Evolutionary conservation across 164 flowering plant species (phyloP), one percentile per base, ranked within the genome.

Genomic region (Stephania yunnanensis): DNA sequence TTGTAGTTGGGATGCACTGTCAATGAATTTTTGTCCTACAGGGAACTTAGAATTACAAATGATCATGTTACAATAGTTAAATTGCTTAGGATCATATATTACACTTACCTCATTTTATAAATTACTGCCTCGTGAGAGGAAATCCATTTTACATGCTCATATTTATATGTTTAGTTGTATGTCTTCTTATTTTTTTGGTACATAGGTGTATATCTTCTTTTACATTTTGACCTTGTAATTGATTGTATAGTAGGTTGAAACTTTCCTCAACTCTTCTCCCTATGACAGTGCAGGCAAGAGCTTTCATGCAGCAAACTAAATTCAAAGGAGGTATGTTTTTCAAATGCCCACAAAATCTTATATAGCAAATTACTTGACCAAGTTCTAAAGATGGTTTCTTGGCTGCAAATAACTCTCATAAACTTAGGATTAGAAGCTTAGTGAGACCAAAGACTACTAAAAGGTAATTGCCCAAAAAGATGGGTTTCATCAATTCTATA

Each of bases 311-410:
- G 84, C 99, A 95, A 78, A 90, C 95, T 71, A 89, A 90, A 73
- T 95, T 93, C 74, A 75, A 85, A 87, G 99, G 99, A 89, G 98
- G 98, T 94, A 88, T 36, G 76, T 67, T 78, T 78, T 71, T 20
- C 6, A 44, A 31, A 52, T 31, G 70, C 19, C 68, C 71, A 50
- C 36, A 15, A 20, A 20, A 66, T 36, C 44, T 7, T 73, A 1
- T 2, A 44, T 58, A 36, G 20, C 74, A 17, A 53, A 46, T 6
- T 36, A 36, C 42, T 36, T 36, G 42, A 36, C 42, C 42, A 50
- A 8, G 55, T 11, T n/a, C 42, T 50, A 46, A 50, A 36, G 42
- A 29, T 44, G 12, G 7, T 73, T 36, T 45, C 13, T 74, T 70
- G 48, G 48, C 65, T 71, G 9, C 31, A 71, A 36, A 53, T 36